Conservation (phyloP, 2,329 filamentous ascomycete species). For the Fusarium coicis region DNA sequence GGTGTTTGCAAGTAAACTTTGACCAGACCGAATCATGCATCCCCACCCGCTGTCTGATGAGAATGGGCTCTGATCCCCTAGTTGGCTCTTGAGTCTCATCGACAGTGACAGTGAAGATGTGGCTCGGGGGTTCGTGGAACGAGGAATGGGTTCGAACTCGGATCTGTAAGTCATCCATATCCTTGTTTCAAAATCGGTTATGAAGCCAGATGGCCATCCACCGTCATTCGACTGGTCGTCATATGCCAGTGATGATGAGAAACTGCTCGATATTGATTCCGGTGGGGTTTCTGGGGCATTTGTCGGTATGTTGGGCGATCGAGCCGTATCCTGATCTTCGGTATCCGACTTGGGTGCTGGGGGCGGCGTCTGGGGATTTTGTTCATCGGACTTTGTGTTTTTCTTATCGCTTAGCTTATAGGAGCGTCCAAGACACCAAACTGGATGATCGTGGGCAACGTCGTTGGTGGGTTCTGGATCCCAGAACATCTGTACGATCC, state of each 20-base stretch:
- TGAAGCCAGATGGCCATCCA: constrained; percentile 85
- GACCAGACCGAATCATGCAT: constrained; percentile 97
- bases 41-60: constrained; percentile 97
- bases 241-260: constrained; percentile 63
- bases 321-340: constrained; percentile 30
- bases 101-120: constrained; percentile 79
- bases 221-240: constrained; percentile 57
- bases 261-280: constrained; percentile 61
- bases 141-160: constrained; percentile 84
- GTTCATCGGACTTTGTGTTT: constrained; percentile 15
- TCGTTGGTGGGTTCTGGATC: constrained; percentile 90
- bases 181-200: constrained; percentile 91
- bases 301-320: constrained; percentile 33
- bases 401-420: constrained; percentile 56
- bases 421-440: constrained; percentile 81
- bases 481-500: constrained; percentile 91
- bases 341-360: constrained; percentile 23
- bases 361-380: constrained; percentile 39
- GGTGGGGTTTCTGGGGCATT: constrained; percentile 58
- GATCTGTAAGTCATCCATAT: constrained; percentile 98
- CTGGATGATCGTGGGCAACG: constrained; percentile 70
- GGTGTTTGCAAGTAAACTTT: constrained; percentile 90
- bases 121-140: constrained; percentile 79
- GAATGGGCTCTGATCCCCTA: constrained; percentile 84
- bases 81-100: constrained; percentile 83